Percentiles rank a stretch among this genome's conserved stretches.
phyloP scores from a whole-genome alignment of 345 rosid species.

The Anacardium occidentale region DNA sequence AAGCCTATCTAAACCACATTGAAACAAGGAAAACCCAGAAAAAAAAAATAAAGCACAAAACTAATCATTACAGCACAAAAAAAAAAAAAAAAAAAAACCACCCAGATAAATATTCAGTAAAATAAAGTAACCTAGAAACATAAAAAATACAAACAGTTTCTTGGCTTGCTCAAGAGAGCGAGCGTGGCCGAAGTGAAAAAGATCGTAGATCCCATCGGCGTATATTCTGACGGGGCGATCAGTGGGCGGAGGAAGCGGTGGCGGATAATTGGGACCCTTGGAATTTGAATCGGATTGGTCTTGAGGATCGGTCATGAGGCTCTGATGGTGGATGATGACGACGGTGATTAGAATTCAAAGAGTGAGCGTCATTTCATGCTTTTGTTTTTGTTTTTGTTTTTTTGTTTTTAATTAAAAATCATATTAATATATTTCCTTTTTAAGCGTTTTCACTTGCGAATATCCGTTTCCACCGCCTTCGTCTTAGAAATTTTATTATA shows the following conservation, averaged over 20 bases:
- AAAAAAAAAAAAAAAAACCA: not conserved
- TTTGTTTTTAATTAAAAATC: not conserved
- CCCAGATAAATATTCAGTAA: not conserved
- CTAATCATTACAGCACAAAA: not conserved
- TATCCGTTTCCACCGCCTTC: not conserved
- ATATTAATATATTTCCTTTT: not conserved
- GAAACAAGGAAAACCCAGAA: constrained; percentile 1
- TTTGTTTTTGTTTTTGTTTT: not conserved
- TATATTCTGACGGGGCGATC: constrained; percentile 77
- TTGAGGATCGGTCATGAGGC: not conserved
- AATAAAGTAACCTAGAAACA: constrained; percentile 9
- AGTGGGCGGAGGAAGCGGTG: constrained; percentile 28
- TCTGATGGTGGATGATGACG: no score
- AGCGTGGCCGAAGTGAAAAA: constrained; percentile 96
- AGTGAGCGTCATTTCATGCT: no score
- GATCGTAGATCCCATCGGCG: constrained; percentile 99
- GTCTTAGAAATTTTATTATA: no score
- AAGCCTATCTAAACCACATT: no score
- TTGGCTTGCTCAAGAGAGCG: constrained; percentile 96
- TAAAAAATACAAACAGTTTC: constrained; percentile 52
- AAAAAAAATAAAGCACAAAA: constrained; percentile 8
- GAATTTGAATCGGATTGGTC: not conserved
- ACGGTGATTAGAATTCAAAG: no score
- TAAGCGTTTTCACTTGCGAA: not conserved
- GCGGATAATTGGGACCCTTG: not conserved